Percentiles rank a stretch among this genome's conserved stretches.
Conservation (phyloP, 352 stramenopile genomes). For the Phytopythium kandeliae region DNA sequence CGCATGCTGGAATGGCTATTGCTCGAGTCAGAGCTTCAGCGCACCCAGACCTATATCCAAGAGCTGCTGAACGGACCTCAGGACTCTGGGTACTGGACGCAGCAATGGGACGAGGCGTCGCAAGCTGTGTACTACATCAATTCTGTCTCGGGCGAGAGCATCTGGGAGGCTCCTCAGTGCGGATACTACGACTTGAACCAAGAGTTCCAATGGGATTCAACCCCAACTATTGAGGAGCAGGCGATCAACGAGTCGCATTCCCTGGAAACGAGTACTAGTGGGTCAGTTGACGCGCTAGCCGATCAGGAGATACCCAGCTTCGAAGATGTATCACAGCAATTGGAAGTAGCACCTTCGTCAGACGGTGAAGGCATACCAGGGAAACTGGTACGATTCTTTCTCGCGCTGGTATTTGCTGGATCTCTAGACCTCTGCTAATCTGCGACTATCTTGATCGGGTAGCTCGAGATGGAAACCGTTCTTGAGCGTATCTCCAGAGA, state of each 20-base stretch:
- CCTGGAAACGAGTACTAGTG: not conserved
- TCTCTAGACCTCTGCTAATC: not conserved
- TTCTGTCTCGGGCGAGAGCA: slow-evolving; percentile 42
- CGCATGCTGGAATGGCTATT: slow-evolving; percentile 73
- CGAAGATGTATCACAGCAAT: slow-evolving; percentile 2
- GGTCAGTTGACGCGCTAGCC: not conserved
- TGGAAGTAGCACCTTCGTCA: not conserved
- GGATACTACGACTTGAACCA: slow-evolving; percentile 64
- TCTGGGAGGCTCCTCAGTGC: slow-evolving; percentile 49
- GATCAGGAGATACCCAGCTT: not conserved
- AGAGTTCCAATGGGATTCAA: slow-evolving; percentile 28
- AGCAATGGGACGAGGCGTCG: slow-evolving; percentile 58
- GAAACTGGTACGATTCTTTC: not conserved
- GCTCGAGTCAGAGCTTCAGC: slow-evolving; percentile 60
- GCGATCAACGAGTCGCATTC: not conserved
- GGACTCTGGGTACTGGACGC: slow-evolving; percentile 49
- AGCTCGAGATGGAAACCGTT: slow-evolving; percentile 57
- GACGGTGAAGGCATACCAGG: not conserved
- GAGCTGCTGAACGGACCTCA: slow-evolving; percentile 33
- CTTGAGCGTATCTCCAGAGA: slow-evolving; percentile 59
- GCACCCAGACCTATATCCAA: slow-evolving; percentile 62
- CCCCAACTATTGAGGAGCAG: not conserved
- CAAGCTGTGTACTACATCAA: slow-evolving; percentile 66
- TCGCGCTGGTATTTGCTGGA: not conserved
- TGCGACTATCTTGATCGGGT: not conserved